Evolutionary conservation across 495 filamentous ascomycete species (phyloP).

Genomic region (Penicillium ochrochloron): DNA sequence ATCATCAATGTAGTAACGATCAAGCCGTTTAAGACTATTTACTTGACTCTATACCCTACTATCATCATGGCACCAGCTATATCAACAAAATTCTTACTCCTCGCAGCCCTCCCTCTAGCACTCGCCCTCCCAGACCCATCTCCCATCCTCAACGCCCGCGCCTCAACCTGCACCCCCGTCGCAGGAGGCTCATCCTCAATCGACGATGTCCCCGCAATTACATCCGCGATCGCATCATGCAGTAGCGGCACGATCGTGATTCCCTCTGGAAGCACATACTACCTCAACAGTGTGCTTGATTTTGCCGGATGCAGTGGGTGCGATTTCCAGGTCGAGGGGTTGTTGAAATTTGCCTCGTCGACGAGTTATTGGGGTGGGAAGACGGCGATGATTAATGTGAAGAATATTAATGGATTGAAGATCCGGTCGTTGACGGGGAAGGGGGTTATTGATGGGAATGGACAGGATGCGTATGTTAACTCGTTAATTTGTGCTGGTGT

Average conservation of each 20-base stretch:
- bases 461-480: slow-evolving; percentile 41
- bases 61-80: slow-evolving; percentile 6
- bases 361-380: slow-evolving; percentile 45
- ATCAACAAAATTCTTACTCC: slow-evolving; percentile 2
- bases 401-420: slow-evolving; percentile 38
- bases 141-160: slow-evolving; percentile 18
- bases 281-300: slow-evolving; percentile 44
- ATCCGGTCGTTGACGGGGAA: slow-evolving; percentile 44
- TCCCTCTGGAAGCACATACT: slow-evolving; percentile 45
- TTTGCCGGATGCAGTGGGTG: slow-evolving; percentile 44
- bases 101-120: slow-evolving; percentile 6
- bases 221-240: slow-evolving; percentile 41
- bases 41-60: background rate
- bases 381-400: slow-evolving; percentile 44
- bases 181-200: slow-evolving; percentile 34
- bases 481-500: background rate
- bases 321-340: slow-evolving; percentile 49
- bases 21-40: background rate
- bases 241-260: slow-evolving; percentile 51
- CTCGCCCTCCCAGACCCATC: slow-evolving; percentile 15
- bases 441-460: slow-evolving; percentile 53
- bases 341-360: slow-evolving; percentile 42
- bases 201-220: slow-evolving; percentile 48
- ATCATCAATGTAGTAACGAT: background rate
- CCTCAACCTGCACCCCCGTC: slow-evolving; percentile 42